phyloP scores from a whole-genome alignment of 2,329 filamentous ascomycete genomes.

The Byssochlamys sp. region DNA sequence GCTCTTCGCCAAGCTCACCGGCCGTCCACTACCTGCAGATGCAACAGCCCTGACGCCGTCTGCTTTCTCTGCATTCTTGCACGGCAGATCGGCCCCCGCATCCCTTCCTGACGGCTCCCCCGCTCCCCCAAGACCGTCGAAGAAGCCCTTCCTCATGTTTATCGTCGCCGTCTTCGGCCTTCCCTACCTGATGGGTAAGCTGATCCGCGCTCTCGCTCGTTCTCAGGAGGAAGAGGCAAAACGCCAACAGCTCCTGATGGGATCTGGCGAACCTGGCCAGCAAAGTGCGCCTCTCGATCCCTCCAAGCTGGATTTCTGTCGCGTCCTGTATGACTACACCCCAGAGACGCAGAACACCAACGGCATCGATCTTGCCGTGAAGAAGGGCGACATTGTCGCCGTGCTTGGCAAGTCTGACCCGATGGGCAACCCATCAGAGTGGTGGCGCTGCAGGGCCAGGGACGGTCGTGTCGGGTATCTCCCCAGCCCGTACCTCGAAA shows the following conservation, averaged over 20 bases:
- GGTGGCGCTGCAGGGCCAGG: slow-evolving; percentile 89
- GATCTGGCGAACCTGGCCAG: slow-evolving; percentile 36
- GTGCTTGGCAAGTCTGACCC: slow-evolving; percentile 89
- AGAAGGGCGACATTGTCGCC: slow-evolving; percentile 90
- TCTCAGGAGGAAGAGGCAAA: slow-evolving; percentile 68
- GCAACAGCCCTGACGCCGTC: slow-evolving; percentile 78
- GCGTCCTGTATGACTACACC: slow-evolving; percentile 85
- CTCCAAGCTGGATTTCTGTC: slow-evolving; percentile 89
- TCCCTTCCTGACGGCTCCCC: slow-evolving; percentile 57
- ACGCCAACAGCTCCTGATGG: slow-evolving; percentile 43
- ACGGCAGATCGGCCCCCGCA: slow-evolving; percentile 43
- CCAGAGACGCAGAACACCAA: slow-evolving; percentile 57
- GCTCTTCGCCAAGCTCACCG: slow-evolving; percentile 81
- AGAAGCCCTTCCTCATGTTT: slow-evolving; percentile 95
- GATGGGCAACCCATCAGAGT: slow-evolving; percentile 81
- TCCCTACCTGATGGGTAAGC: slow-evolving; percentile 92
- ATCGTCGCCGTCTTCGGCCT: slow-evolving; percentile 86
- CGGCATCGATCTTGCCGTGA: slow-evolving; percentile 79
- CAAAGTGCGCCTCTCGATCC: slow-evolving; percentile 59
- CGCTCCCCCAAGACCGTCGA: slow-evolving; percentile 63
- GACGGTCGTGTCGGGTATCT: slow-evolving; percentile 88
- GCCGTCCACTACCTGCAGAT: slow-evolving; percentile 78
- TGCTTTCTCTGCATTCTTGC: slow-evolving; percentile 82
- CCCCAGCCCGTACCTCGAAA: slow-evolving; percentile 79
- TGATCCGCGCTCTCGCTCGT: slow-evolving; percentile 74